Evolutionary conservation across 164 flowering plant genomes (phyloP), one percentile per base, ranked within the genome.

Genomic region (Kingdonia uniflora): DNA sequence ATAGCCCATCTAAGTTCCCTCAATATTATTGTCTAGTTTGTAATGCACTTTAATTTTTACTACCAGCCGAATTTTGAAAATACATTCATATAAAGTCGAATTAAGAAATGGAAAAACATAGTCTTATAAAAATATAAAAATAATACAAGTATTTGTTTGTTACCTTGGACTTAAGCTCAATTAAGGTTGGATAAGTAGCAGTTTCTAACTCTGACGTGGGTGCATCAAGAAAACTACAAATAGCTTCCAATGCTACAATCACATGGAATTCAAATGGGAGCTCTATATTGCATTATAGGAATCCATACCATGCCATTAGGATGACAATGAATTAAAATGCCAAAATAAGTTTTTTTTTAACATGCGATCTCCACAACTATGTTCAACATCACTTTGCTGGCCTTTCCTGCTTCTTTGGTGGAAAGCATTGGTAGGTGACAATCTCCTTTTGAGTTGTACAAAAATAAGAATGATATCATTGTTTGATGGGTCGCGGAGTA

Each of bases 241-340:
- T 84, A 2, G 85, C 92, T 75, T 92, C 96, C 57, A 92, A 63
- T 51, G 87, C 96, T 14, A 92, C 98, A 22, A 92, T 65, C 1
- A 95, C 98, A 20, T 94, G 90, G 49, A 92, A 85, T 63, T 92
- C n/a, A n/a, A n/a, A n/a, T n/a, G n/a, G n/a, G n/a, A n/a, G n/a
- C n/a, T n/a, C n/a, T n/a, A n/a, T n/a, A n/a, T n/a, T n/a, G n/a
- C n/a, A n/a, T n/a, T n/a, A n/a, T n/a, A n/a, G n/a, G n/a, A n/a
- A n/a, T n/a, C n/a, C n/a, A n/a, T n/a, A n/a, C n/a, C n/a, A n/a
- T n/a, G n/a, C n/a, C n/a, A 96, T 71, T 87, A 92, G 39, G 98
- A 96, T 59, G 86, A 84, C 62, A 88, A 96, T 92, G 61, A 62
- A 72, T 65, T 22, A n/a, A n/a, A n/a, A n/a, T 20, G 16, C 23